Conservation (phyloP, 345 rosid species). For the Eutrema heterophyllum region DNA sequence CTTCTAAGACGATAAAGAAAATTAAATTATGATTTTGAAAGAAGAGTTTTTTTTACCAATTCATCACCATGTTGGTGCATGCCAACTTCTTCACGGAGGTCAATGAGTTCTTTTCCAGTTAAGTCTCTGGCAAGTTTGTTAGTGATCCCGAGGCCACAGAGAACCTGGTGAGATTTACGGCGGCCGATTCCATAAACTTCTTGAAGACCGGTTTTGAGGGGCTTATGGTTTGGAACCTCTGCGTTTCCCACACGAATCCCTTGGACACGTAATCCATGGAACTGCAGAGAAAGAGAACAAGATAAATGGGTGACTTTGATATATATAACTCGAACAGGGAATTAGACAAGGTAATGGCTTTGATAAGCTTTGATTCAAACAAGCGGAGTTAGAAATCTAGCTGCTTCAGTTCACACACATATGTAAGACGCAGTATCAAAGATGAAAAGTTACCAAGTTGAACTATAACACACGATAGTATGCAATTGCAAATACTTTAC, state of each 20-base stretch:
- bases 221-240: slow-evolving; percentile 59
- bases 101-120: slow-evolving; percentile 59
- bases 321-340: neutral
- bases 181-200: slow-evolving; percentile 71
- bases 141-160: slow-evolving; percentile 48
- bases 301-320: neutral
- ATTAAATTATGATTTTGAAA: neutral
- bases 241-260: slow-evolving; percentile 66
- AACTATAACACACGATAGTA: neutral
- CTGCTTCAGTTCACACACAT: neutral
- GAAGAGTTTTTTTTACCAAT: slow-evolving; percentile 34
- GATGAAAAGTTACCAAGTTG: neutral
- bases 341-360: neutral
- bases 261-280: slow-evolving; percentile 41
- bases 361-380: too few relatives aligned
- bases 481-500: neutral
- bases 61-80: slow-evolving; percentile 58
- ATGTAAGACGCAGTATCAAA: neutral
- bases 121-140: slow-evolving; percentile 68
- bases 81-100: slow-evolving; percentile 64
- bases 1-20: neutral
- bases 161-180: slow-evolving; percentile 59
- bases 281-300: slow-evolving; percentile 25
- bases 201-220: slow-evolving; percentile 54
- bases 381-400: too few relatives aligned